These are phyloP conservation scores for Tricholomella constricta DNA, from an alignment of 768 basidiomycete species.

Conservation along the genomic window DNA sequence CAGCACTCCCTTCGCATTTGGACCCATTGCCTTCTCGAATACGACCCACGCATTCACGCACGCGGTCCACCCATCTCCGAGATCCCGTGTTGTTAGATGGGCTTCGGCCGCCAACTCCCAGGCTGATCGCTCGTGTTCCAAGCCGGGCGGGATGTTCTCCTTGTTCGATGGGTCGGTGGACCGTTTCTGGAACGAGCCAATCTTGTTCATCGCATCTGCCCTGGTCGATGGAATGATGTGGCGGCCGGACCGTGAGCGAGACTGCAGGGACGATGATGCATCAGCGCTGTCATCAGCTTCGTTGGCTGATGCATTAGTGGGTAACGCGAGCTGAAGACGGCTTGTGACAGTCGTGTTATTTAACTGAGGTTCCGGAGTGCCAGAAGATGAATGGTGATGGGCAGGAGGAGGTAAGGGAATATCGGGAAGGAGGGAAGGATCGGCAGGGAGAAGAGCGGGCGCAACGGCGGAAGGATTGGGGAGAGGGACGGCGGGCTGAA, in stretches of 20 bases:
- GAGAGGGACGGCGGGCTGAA: neutral
- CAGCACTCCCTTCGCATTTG: constrained; percentile 1
- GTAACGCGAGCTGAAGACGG: too few species aligned
- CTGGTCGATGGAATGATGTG: constrained; percentile 1
- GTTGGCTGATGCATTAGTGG: too few species aligned
- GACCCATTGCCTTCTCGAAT: neutral
- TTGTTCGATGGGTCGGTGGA: neutral
- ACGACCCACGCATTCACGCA: constrained; percentile 12
- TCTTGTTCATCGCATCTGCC: constrained; percentile 9
- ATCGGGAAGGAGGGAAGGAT: too few species aligned
- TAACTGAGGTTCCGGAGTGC: too few species aligned
- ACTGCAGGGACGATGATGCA: neutral
- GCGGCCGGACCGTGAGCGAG: too few species aligned
- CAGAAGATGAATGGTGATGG: too few species aligned
- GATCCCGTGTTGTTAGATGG: constrained; percentile 8
- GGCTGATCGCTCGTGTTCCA: neutral
- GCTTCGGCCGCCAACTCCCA: constrained; percentile 3
- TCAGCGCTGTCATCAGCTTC: neutral
- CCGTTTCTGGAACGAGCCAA: neutral
- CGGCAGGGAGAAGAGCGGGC: too few species aligned
- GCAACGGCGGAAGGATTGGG: neutral
- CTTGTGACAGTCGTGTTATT: too few species aligned
- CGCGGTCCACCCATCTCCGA: constrained; percentile 8
- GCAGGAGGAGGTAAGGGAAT: too few species aligned
- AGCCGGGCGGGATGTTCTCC: constrained; percentile 3